These are phyloP conservation scores for Phialophora macrospora DNA, from an alignment of 2,329 filamentous ascomycete species.

Conservation along the genomic window DNA sequence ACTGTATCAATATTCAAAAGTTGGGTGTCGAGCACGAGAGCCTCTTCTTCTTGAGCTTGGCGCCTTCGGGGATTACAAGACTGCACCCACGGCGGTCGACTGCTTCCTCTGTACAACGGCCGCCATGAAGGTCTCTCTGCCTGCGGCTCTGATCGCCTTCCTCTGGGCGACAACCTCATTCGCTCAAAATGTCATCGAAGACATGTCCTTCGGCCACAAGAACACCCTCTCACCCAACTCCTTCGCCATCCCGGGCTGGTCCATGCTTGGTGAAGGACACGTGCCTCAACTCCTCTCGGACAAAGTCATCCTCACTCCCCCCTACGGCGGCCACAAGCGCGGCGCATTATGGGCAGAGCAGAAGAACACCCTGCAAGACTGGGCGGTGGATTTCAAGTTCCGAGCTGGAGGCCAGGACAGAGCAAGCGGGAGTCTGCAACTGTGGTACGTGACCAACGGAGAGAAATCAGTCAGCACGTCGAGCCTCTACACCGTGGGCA, in stretches of 20 bases:
- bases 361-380: slow-evolving; percentile 61
- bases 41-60: slow-evolving; percentile 16
- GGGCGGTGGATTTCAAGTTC: slow-evolving; percentile 85
- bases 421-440: slow-evolving; percentile 84
- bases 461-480: slow-evolving; percentile 67
- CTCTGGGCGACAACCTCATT: slow-evolving; percentile 25
- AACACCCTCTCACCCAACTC: slow-evolving; percentile 64
- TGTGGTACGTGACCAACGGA: slow-evolving; percentile 84
- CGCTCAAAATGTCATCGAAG: slow-evolving; percentile 36
- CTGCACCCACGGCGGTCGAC: neutral
- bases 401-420: slow-evolving; percentile 83
- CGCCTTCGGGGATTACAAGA: slow-evolving; percentile 1
- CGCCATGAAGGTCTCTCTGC: slow-evolving; percentile 29
- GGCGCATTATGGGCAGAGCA: slow-evolving; percentile 80
- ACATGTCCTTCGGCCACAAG: slow-evolving; percentile 39
- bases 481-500: slow-evolving; percentile 81
- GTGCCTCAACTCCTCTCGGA: slow-evolving; percentile 74
- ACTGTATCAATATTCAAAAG: slow-evolving; percentile 34
- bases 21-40: slow-evolving; percentile 25
- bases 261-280: slow-evolving; percentile 60
- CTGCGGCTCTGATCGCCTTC: slow-evolving; percentile 18
- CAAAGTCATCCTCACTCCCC: slow-evolving; percentile 87
- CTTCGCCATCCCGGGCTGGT: slow-evolving; percentile 61
- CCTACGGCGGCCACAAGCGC: slow-evolving; percentile 81
- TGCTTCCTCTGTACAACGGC: slow-evolving; percentile 3